These are phyloP conservation scores for Fusarium irregulare DNA, from an alignment of 2,329 filamentous ascomycete species.

Conservation along the genomic window DNA sequence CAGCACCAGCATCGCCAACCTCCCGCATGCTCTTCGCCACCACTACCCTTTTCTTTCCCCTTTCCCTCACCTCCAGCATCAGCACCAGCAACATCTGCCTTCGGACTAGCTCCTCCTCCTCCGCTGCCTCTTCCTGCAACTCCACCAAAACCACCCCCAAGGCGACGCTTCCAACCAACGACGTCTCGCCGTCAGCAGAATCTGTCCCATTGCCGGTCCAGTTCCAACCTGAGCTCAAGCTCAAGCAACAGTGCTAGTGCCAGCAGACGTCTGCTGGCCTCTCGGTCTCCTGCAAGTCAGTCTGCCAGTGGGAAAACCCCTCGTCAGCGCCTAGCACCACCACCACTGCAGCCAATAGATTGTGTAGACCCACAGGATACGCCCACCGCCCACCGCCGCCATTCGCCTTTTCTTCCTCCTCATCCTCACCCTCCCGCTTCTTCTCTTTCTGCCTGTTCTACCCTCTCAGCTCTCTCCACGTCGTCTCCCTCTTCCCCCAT, in stretches of 20 bases:
- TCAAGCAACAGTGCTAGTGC: constrained; percentile 27
- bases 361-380: constrained; percentile 38
- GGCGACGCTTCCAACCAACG: constrained; percentile 44
- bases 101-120: constrained; percentile 34
- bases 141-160: constrained; percentile 37
- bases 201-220: constrained; percentile 45
- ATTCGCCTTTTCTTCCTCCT: constrained; percentile 49
- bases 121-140: constrained; percentile 32
- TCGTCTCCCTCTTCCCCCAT: constrained; percentile 39
- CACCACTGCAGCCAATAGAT: constrained; percentile 27
- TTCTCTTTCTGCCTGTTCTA: constrained; percentile 41
- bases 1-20: constrained; percentile 26
- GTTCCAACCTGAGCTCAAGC: constrained; percentile 27
- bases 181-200: constrained; percentile 41
- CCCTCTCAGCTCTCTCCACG: constrained; percentile 35
- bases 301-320: constrained; percentile 40
- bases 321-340: constrained; percentile 43
- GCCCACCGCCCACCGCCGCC: constrained; percentile 42
- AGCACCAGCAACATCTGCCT: constrained; percentile 33
- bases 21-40: constrained; percentile 33
- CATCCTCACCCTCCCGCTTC: constrained; percentile 44
- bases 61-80: constrained; percentile 27
- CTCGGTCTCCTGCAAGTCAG: constrained; percentile 38
- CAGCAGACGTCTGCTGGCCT: constrained; percentile 38
- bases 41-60: constrained; percentile 18